phyloP scores from a whole-genome alignment of 2,329 filamentous ascomycete genomes.

The Talaromyces rugulosus region DNA sequence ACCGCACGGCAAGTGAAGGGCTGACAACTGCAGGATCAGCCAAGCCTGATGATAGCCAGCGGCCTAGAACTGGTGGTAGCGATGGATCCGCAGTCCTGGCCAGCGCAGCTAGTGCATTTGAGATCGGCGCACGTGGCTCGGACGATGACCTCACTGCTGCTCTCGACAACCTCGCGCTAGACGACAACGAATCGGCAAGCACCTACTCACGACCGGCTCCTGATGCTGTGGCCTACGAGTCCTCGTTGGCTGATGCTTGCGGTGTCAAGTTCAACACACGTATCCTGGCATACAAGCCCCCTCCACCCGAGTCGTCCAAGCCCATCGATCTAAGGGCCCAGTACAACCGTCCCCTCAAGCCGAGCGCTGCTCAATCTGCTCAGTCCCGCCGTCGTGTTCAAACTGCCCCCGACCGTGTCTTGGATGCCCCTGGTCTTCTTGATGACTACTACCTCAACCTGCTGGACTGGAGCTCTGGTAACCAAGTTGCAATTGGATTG shows the following conservation, averaged over 20 bases:
- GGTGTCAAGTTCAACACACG: constrained; percentile 90
- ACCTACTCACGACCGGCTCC: constrained; percentile 76
- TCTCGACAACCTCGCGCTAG: constrained; percentile 73
- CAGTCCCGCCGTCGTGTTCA: constrained; percentile 89
- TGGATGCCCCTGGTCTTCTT: constrained; percentile 91
- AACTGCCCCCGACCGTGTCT: constrained; percentile 89
- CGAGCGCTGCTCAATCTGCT: constrained; percentile 66
- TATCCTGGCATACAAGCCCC: constrained; percentile 97
- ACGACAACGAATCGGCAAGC: constrained; percentile 62
- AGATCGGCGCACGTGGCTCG: constrained; percentile 56
- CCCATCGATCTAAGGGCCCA: constrained; percentile 95
- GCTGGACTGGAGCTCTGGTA: constrained; percentile 94
- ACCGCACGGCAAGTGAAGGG: constrained; percentile 83
- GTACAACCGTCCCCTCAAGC: constrained; percentile 93
- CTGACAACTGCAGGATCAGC: constrained; percentile 75
- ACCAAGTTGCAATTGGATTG: constrained; percentile 95
- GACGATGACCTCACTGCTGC: constrained; percentile 75
- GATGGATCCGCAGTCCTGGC: constrained; percentile 75
- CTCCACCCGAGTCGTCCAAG: constrained; percentile 95
- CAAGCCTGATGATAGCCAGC: constrained; percentile 76
- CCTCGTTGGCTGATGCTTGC: constrained; percentile 83
- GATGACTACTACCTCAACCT: constrained; percentile 99
- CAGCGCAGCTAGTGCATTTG: constrained; percentile 64
- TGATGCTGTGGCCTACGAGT: constrained; percentile 85
- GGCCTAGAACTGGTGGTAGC: constrained; percentile 64